Conservation (phyloP, 192 early-diverging fungal genomes). For the Diversispora eburnea region DNA sequence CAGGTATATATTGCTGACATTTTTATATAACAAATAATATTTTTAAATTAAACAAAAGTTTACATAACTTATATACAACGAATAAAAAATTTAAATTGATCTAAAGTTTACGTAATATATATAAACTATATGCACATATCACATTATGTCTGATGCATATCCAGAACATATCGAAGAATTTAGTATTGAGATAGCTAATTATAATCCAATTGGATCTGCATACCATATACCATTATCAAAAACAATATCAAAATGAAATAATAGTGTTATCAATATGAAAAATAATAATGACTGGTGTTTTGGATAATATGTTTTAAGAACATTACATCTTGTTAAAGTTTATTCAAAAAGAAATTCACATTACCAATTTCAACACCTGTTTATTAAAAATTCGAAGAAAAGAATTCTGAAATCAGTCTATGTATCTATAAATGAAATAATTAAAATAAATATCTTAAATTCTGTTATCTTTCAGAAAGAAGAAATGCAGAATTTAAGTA, state of each 20-base stretch:
- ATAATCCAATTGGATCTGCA: conserved; percentile 12
- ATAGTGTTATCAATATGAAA: conserved; percentile 20
- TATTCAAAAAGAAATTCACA: conserved; percentile 15
- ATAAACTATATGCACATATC: not conserved
- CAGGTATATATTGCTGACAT: conserved; percentile 3
- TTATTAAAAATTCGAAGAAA: conserved; percentile 20
- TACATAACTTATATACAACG: not conserved
- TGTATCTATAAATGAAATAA: conserved; percentile 15
- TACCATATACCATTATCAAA: conserved; percentile 5
- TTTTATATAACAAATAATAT: not conserved
- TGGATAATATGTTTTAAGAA: conserved; percentile 7
- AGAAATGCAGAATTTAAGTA: not conserved
- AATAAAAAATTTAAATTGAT: no score
- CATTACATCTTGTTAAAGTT: conserved; percentile 16
- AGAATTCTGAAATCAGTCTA: conserved; percentile 16
- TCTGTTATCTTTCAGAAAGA: conserved; percentile 4
- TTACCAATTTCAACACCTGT: conserved; percentile 17
- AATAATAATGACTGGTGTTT: conserved; percentile 21
- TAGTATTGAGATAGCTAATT: conserved; percentile 14
- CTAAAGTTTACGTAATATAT: not conserved
- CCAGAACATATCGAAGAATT: conserved; percentile 17
- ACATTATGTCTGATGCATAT: conserved; percentile 12
- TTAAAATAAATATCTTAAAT: conserved; percentile 16
- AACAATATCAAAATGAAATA: conserved; percentile 14
- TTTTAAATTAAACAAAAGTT: not conserved